Evolutionary conservation across 805 yeast species (phyloP).

Genomic region (Cyberlindnera misumaiensis): DNA sequence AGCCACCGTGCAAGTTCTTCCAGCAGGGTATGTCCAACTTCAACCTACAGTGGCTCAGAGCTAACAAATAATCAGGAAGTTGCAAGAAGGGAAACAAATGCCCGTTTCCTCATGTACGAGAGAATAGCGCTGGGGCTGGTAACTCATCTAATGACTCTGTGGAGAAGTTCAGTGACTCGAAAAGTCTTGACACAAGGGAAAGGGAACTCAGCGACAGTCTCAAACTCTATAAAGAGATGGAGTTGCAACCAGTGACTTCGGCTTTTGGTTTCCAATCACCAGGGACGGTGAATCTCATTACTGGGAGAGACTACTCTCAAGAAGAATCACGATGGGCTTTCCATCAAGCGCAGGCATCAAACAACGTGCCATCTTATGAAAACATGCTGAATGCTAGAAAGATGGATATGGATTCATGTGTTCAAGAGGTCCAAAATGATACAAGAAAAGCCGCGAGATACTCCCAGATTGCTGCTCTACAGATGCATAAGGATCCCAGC

Average conservation of each 20-base stretch:
- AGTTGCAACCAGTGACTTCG: constrained; percentile 26
- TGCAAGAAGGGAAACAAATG: constrained; percentile 40
- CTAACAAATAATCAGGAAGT: constrained; percentile 12
- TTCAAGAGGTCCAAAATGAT: constrained; percentile 31
- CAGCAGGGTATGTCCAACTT: constrained; percentile 32
- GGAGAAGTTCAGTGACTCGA: constrained; percentile 3
- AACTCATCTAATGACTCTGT: constrained; percentile 1
- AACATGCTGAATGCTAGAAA: constrained; percentile 34
- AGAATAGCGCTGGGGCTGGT: constrained; percentile 2
- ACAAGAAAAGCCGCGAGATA: constrained; percentile 49
- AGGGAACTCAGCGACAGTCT: constrained; percentile 25
- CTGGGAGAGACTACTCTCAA: constrained; percentile 45
- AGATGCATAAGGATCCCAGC: constrained; percentile 22
- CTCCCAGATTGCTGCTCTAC: constrained; percentile 39
- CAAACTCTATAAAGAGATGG: constrained; percentile 15
- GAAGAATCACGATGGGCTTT: constrained; percentile 47
- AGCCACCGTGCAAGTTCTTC: constrained; percentile 37
- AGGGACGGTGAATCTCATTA: constrained; percentile 40
- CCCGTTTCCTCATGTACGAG: constrained; percentile 34
- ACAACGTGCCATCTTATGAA: constrained; percentile 33
- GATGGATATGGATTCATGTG: constrained; percentile 40
- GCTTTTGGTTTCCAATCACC: constrained; percentile 45
- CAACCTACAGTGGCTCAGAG: too few relatives aligned
- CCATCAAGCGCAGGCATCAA: constrained; percentile 33
- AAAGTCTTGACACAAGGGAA: constrained; percentile 17